phyloP scores from a whole-genome alignment of 169 alveolate genomes.

The Ichthyophthirius multifiliis region DNA sequence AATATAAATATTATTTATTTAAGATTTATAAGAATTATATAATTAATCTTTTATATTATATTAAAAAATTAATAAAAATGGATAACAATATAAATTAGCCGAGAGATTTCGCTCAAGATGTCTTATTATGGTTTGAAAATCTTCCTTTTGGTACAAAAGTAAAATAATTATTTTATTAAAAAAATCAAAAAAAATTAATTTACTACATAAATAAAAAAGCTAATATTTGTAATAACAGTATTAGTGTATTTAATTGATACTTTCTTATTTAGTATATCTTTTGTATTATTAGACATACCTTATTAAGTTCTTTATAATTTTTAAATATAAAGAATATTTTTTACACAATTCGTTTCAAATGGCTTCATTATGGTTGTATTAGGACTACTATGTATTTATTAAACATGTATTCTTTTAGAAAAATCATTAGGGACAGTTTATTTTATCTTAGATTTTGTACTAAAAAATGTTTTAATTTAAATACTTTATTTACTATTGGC shows the following conservation, averaged over 20 bases:
- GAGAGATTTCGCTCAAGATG: not conserved
- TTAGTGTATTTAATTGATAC: not conserved
- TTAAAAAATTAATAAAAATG: too few relatives aligned
- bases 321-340: not conserved
- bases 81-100: not conserved
- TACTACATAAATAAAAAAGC: too few relatives aligned
- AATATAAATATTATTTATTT: too few relatives aligned
- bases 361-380: not conserved
- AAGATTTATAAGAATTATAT: too few relatives aligned
- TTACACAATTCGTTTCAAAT: not conserved
- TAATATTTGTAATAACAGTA: not conserved
- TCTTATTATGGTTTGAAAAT: not conserved
- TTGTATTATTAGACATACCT: not conserved
- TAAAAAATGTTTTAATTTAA: not conserved
- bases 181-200: too few relatives aligned
- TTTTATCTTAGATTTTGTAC: not conserved
- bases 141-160: not conserved
- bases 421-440: not conserved
- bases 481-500: not conserved
- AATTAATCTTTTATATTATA: too few relatives aligned
- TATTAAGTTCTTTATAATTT: not conserved
- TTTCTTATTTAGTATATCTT: not conserved
- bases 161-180: not conserved
- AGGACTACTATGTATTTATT: not conserved
- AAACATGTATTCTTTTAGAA: not conserved